These are phyloP conservation scores for Tulasnella sp. DNA, from an alignment of 768 basidiomycete genomes.

Conservation along the genomic window DNA sequence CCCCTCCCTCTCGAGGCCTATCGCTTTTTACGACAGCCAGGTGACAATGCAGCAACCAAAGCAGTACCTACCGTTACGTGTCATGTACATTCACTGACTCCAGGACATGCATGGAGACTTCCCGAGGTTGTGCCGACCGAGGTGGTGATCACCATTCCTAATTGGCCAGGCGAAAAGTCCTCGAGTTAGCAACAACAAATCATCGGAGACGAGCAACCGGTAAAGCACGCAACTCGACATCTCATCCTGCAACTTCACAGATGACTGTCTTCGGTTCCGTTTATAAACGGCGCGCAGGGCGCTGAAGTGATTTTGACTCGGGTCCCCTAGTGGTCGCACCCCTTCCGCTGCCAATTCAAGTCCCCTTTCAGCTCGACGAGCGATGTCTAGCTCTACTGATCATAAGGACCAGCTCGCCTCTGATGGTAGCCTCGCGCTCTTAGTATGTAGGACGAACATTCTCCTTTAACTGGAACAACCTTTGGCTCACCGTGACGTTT, in stretches of 20 bases:
- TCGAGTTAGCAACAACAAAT: neutral
- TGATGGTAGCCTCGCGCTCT: neutral
- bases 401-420: neutral
- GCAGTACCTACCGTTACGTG: no score
- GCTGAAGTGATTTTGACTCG: neutral
- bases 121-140: no score
- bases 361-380: neutral
- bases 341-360: neutral
- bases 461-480: neutral
- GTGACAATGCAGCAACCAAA: no score
- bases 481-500: neutral
- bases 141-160: no score
- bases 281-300: neutral
- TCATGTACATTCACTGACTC: no score
- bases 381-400: neutral
- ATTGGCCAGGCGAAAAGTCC: neutral
- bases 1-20: no score
- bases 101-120: no score
- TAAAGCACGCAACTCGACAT: neutral
- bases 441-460: neutral
- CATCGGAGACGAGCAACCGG: neutral
- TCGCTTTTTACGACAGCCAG: neutral
- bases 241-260: neutral
- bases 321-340: neutral
- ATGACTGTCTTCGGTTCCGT: neutral